Base-by-base conservation (phyloP, 345 rosid species). In the Eucalyptus virginea region DNA sequence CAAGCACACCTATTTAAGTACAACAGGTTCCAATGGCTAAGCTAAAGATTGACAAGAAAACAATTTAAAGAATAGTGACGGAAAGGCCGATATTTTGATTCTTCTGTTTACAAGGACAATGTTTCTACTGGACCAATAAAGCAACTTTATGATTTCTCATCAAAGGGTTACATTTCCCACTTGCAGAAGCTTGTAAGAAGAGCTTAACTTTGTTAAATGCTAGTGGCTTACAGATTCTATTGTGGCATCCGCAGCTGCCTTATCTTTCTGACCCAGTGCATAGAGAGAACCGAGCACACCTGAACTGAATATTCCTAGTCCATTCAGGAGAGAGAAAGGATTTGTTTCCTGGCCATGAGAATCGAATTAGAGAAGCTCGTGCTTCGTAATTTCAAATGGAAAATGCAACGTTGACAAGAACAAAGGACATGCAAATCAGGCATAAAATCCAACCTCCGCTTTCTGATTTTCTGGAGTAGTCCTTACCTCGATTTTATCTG, bases 251-350 rank as follows among this genome's bases (percentile, higher is more conserved):
- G 95, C 89, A 81, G 92, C 89, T 87, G 92, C 89, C 89, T 95
- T 93, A 86, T 97, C 98, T 49, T 96, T 93, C 94, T 26, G 94
- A 81, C 93, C 92, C 94, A 97, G 91, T 44, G 96, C 98, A 92
- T 95, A 98, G 52, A 98, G 96, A 72, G 99, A 95, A 91, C 97
- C 98, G 54, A 98, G 98, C 88, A 95, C 93, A 47, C 96, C 96
- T 83, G 94, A 89, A 81, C 97, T 92, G 85, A 98, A 93, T 89
- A 97, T 92, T 86, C 99, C 99, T 58, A 97, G 94, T 88, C 94
- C 96, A 90, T 97, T 97, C 88, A 96, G 91, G 88, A 97, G 92
- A 93, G 96, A 93, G 91, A 97, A 90, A 62, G 96, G 94, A 91
- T 94, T 96, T 26, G 95, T 89, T 26, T 23, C 67, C 60, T 87